A percentile compares a stretch with the other conserved stretches of the same genome.
phyloP scores from a whole-genome alignment of 2,329 filamentous ascomycete species.

The Ophiostoma australiae region DNA sequence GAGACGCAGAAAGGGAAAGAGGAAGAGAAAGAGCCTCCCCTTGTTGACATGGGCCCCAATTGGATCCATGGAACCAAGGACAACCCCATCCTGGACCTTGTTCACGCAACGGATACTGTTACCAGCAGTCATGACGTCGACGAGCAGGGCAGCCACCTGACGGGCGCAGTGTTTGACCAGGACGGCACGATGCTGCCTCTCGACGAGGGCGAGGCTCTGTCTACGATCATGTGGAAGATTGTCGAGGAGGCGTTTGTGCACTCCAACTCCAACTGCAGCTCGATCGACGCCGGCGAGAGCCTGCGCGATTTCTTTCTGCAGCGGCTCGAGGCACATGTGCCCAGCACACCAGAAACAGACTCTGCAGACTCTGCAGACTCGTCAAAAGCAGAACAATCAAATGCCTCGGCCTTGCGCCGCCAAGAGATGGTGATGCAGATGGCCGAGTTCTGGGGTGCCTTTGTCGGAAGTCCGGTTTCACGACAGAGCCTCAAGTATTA shows the following conservation, averaged over 20 bases:
- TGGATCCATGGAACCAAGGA: constrained; percentile 72
- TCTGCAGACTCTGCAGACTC: constrained; percentile 28
- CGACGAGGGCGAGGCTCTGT: constrained; percentile 44
- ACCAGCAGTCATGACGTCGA: constrained; percentile 47
- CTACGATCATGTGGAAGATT: constrained; percentile 60
- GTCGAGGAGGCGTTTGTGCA: constrained; percentile 63
- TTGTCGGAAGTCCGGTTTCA: constrained; percentile 60
- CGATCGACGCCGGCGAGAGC: constrained; percentile 45
- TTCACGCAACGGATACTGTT: constrained; percentile 53
- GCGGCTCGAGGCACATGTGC: constrained; percentile 43
- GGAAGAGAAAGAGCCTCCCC: constrained; percentile 32
- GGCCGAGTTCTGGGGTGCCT: constrained; percentile 65
- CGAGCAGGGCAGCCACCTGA: constrained; percentile 36
- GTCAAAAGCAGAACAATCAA: constrained; percentile 20
- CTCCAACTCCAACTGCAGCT: constrained; percentile 53
- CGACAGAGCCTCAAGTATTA: constrained; percentile 70
- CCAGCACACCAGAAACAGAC: background rate
- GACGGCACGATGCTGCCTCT: constrained; percentile 47
- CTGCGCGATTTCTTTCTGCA: constrained; percentile 51
- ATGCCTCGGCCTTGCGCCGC: constrained; percentile 35
- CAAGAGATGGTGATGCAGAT: constrained; percentile 46
- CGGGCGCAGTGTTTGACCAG: constrained; percentile 47
- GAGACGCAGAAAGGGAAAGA: too few species aligned
- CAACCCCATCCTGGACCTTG: constrained; percentile 66
- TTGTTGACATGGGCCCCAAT: constrained; percentile 64